Conservation (phyloP, 163 green algal species). For the Chlamydomonas reinhardtii region DNA sequence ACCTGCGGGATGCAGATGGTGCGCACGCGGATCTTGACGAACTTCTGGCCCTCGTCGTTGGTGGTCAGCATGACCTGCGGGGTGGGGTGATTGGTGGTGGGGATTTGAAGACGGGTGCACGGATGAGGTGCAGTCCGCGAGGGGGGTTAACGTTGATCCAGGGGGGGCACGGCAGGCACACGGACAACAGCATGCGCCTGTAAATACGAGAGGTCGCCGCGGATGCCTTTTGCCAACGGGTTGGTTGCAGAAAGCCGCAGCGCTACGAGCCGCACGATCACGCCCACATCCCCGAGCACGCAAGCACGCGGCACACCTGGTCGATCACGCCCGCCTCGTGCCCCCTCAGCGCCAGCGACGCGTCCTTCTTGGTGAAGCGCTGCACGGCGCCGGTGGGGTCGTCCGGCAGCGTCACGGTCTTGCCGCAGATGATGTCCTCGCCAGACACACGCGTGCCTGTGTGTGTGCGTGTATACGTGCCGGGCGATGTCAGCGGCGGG, state of each 20-base stretch:
- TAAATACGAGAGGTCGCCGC: no score
- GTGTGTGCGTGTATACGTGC: no score
- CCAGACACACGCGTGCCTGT: constrained; percentile 57
- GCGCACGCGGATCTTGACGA: constrained; percentile 96
- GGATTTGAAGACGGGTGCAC: no score
- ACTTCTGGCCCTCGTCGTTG: constrained; percentile 90
- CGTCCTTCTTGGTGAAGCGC: constrained; percentile 93
- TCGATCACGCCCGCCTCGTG: constrained; percentile 94
- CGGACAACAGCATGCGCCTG: no score
- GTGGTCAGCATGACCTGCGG: constrained; percentile 91
- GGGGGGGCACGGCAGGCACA: no score
- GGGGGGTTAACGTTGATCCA: no score
- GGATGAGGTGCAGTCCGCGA: no score
- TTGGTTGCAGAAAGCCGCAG: no score
- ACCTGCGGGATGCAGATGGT: constrained; percentile 95
- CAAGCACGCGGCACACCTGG: constrained; percentile 59
- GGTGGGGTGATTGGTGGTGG: neutral
- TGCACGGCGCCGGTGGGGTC: constrained; percentile 73
- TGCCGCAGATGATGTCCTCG: constrained; percentile 95
- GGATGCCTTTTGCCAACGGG: no score
- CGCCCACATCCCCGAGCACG: no score
- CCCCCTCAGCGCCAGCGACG: constrained; percentile 84
- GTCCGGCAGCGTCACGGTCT: constrained; percentile 78
- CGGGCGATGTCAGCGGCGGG: no score
- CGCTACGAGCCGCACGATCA: no score